Base-by-base conservation (phyloP, 192 early-diverging fungal species). In the Gonapodya prolifera region DNA sequence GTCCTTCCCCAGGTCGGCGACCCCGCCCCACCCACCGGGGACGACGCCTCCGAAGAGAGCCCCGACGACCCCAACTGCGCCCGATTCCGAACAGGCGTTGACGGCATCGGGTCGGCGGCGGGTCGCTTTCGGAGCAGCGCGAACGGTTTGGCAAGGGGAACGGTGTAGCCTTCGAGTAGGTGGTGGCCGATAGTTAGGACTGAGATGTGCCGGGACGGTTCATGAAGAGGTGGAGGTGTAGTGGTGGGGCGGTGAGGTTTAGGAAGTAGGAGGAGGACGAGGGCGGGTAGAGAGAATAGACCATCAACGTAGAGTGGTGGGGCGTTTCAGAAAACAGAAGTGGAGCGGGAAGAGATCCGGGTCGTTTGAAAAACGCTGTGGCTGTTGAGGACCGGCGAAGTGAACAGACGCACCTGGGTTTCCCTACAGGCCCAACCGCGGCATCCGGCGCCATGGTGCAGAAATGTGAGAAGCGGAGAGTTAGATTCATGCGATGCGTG, bases 101-200 rank as follows among this genome's bases (percentile, higher is more conserved):
- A 61, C 71, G 71, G 71, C 71, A 29, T 2, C 31, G 32, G 71
- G n/a, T n/a, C n/a, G n/a, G n/a, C n/a, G n/a, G n/a, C n/a, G 8
- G 71, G 8, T 18, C 71, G 71, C 71, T 73, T 73, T 32, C 71
- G 71, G 71, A 73, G 18, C 16, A 73, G 28, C 18, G 71, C 71
- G 29, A 73, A 73, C 8, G 71, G 71, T 32, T 73, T 18, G 28
- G 71, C 28, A 8, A 73, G 71, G 2, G 2, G 16, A 2, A 32
- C 32, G 18, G 29, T 2, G 18, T 73, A 13, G 71, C 71, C 71
- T 32, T 73, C 71, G 71, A 73, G 71, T 8, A 18, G 71, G 31
- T 73, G 71, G 71, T 73, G 71, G 18, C 71, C 71, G 2, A 73
- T 73, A 30, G 28, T 18, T 2, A 73, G 71, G 28, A 73, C 71